Evolutionary conservation across 345 rosid species (phyloP), one percentile per base, ranked within the genome.

Genomic region (Brassica juncea): DNA sequence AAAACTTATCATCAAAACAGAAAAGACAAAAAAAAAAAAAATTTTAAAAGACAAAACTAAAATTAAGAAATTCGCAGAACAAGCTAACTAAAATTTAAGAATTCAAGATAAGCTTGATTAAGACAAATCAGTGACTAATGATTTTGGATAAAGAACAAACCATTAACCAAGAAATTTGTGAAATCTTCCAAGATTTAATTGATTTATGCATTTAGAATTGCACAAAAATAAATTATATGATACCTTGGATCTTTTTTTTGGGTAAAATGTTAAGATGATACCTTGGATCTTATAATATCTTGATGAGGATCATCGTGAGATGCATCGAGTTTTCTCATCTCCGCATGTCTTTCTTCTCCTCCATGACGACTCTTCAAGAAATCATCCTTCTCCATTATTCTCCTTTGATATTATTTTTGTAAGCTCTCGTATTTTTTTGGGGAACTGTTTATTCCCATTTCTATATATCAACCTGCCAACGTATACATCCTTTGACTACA

Each of bases 401-500:
- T 19, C 16, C 62, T 70, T 70, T 44, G 82, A 49, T 55, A 47
- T 64, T 74, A 27, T 27, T 81, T 66, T 78, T 55, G 54, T 70
- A 75, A 80, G 83, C 81, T 74, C 84, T 84, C 25, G 76, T 68
- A 79, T 83, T 28, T 49, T 49, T 75, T 70, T 70, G 55, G 37
- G 71, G 67, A 70, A 75, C 67, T 30, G 75, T 64, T 80, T 71
- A 39, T 25, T 23, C 1, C 75, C 71, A 55, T 74, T 62, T 57
- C 31, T 25, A 59, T 25, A 59, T 75, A 80, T 68, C 14, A 63
- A 72, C 68, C 64, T 64, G 62, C 61, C 31, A 28, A 28, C 31
- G 31, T 52, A 69, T 74, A 63, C 75, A 69, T 63, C 79, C 83
- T 80, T 88, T 87, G 91, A 90, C 91, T 86, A 8, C 31, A 44